Evolutionary conservation across 208 protist genomes (phyloP).

Genomic region (Angomonas deanei): DNA sequence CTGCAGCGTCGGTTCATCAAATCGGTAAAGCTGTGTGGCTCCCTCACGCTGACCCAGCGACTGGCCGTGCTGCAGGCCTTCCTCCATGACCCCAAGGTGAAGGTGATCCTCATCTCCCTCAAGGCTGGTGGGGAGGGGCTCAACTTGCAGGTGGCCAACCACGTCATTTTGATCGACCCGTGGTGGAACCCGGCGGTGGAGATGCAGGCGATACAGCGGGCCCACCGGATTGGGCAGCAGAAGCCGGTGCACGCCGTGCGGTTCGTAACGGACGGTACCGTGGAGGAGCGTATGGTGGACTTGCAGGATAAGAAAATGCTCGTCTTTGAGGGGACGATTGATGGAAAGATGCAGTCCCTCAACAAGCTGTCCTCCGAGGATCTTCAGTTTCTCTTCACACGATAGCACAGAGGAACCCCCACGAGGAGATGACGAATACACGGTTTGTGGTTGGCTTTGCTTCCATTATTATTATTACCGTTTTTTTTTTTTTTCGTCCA

Average conservation of each 20-base stretch:
- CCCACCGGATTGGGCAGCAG: constrained; percentile 98
- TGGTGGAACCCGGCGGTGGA: constrained; percentile 98
- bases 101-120: constrained; percentile 97
- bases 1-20: constrained; percentile 72
- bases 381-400: constrained; percentile 86
- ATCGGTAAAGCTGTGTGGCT: constrained; percentile 88
- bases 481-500: constrained; percentile 10
- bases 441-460: not conserved
- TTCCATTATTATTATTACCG: constrained; percentile 7
- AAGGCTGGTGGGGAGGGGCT: constrained; percentile 98
- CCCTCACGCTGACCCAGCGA: constrained; percentile 78
- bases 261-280: constrained; percentile 91
- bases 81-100: constrained; percentile 74
- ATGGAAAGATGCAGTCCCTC: constrained; percentile 80
- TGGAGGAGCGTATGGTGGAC: constrained; percentile 90
- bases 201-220: constrained; percentile 97
- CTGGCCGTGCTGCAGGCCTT: constrained; percentile 82
- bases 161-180: constrained; percentile 97
- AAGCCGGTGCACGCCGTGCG: constrained; percentile 94
- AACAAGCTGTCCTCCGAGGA: constrained; percentile 81
- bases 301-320: constrained; percentile 94
- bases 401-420: too few species aligned
- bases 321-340: constrained; percentile 91
- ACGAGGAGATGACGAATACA: not conserved
- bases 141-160: constrained; percentile 97